phyloP scores from a whole-genome alignment of 1,284 basidiomycete species.

The Cerioporus squamosus region DNA sequence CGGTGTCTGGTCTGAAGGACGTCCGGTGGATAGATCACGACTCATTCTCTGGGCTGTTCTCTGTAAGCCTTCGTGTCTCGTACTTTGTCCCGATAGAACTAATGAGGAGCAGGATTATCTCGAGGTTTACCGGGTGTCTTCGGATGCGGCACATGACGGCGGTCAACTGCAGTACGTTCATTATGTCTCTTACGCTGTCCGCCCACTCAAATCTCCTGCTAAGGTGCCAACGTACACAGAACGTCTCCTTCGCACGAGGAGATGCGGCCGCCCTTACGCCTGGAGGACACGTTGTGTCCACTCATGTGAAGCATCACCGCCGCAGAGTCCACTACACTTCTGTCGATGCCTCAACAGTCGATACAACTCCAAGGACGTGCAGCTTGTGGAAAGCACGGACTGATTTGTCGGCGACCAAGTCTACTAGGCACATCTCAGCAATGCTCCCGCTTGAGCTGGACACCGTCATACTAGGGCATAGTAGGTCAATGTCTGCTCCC shows the following conservation, averaged over 20 bases:
- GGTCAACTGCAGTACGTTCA: background rate
- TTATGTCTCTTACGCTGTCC: background rate
- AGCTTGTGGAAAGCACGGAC: conserved; percentile 34
- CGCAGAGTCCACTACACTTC: conserved; percentile 25
- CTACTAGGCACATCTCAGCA: conserved; percentile 42
- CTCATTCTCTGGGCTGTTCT: conserved; percentile 14
- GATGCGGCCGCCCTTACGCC: conserved; percentile 17
- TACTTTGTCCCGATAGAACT: background rate
- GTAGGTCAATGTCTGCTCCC: conserved; percentile 41
- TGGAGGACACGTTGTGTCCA: conserved; percentile 24
- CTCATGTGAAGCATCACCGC: conserved; percentile 25
- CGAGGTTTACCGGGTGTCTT: conserved; percentile 43
- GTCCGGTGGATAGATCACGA: conserved; percentile 44
- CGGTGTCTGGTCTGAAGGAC: conserved; percentile 36
- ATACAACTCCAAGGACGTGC: conserved; percentile 1
- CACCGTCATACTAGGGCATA: conserved; percentile 60
- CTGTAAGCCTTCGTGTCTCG: background rate
- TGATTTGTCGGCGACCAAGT: conserved; percentile 4
- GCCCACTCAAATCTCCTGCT: background rate
- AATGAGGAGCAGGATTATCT: conserved; percentile 43
- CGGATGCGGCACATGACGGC: conserved; percentile 21
- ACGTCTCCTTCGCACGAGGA: conserved; percentile 13
- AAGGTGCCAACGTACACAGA: conserved; percentile 21
- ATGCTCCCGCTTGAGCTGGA: conserved; percentile 63
- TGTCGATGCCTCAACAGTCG: background rate